Base-by-base conservation (phyloP, 352 stramenopile species). In the Globisporangium paroecandrum region DNA sequence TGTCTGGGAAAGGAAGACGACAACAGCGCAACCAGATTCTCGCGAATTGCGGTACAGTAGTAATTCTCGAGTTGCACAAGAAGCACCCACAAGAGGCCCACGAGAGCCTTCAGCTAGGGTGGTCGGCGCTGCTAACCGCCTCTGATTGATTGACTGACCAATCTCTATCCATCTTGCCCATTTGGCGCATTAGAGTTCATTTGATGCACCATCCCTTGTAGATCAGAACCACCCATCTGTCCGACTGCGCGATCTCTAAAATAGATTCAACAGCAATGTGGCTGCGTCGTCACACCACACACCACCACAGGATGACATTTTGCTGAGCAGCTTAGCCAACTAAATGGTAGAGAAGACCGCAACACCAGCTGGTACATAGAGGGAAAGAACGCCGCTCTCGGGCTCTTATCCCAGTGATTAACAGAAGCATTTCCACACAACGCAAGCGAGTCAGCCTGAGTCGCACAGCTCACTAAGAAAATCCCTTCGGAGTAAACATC, bases 181-280 rank as follows among this genome's bases (percentile, higher is more conserved):
- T 51, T 51, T 51, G 18, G 7, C 43, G 18, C 43, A 51, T 46
- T 46, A 18, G 38, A 46, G 6, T 38, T 38, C 32, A 38, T 7
- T 12, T 38, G 32, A 38, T 38, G 32, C 32, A 38, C 7, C 7
- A 12, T 38, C 32, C 32, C 32, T 4, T 38, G 32, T 27, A 58
- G 51, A 41, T 58, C 41, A 66, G 59, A 38, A 36, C 60, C 47
- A 66, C 22, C 43, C 32, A 62, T 62, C 32, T 62, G 56, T 36
- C 36, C 46, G 5, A 18, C 36, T 43, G 10, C 38, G 3, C 4
- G 29, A 46, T 57, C 59, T 41, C 59, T 9, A 59, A 66, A 66
- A 66, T 66, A 66, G 60, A 66, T 49, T n/a, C 38, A n/a, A 29
- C 38, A 10, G 15, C 25, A 57, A 29, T 41, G 13, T 47, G 41